Evolutionary conservation across 2,329 filamentous ascomycete genomes (phyloP), one percentile per base, ranked within the genome.

Genomic region (Penicillium griseofulvum): DNA sequence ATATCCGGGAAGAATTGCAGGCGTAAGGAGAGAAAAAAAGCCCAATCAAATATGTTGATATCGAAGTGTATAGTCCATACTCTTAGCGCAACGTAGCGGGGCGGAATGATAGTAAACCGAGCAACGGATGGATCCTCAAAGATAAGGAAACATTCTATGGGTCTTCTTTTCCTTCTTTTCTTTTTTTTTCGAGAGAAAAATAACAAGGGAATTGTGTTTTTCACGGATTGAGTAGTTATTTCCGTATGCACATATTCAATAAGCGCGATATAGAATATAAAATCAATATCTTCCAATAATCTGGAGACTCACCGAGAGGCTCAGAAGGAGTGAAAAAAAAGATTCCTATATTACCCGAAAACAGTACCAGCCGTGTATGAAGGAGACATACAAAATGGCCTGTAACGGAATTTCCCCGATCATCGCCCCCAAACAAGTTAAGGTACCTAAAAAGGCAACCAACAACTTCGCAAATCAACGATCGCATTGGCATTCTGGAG

Each of bases 341-440:
- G 49, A 54, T 61, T 38, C 61, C 61, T 63, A 63, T 28, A 54
- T 64, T 64, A 64, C 61, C 61, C 61, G 61, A 63, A 6, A 11
- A 10, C 17, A 36, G 61, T 64, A 62, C 38, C 28, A 5, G 8
- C 28, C 26, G 6, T 26, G 52, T 55, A 55, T n/a, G 29, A 17
- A 4, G 29, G 6, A 28, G 10, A 55, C 19, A 41, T 16, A 51
- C 52, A 24, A 34, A 54, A 55, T 29, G 26, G 36, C 34, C n/a
- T 28, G 33, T 54, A 49, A 56, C 53, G 19, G 28, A 22, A 46
- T 53, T 53, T 56, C 50, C 48, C 49, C 34, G 47, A 51, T 14
- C 4, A 49, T 57, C 38, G 26, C 31, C 31, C 54, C 51, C 3
- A 41, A 42, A n/a, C 19, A 19, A 48, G 16, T 17, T 39, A 31